Percentiles rank a stretch among this genome's conserved stretches.
Conservation (phyloP, 768 basidiomycete species). For the Mycena indigotica region DNA sequence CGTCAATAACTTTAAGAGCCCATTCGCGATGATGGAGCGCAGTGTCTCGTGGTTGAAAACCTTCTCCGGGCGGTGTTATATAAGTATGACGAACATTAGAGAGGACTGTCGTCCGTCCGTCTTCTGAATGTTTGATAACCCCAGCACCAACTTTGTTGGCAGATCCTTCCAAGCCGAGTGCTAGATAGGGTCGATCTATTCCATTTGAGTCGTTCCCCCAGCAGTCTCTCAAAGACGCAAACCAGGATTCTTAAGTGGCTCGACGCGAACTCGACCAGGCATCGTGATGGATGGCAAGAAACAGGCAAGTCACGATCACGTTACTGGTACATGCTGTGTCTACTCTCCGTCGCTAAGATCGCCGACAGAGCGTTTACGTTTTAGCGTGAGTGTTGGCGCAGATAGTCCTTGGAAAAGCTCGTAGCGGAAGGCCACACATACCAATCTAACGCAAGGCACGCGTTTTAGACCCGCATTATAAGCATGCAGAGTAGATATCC, state of each 20-base stretch:
- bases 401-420: constrained; percentile 37
- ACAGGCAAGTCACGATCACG: not conserved
- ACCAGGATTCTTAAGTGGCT: constrained; percentile 27
- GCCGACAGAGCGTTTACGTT: not conserved
- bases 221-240: not conserved
- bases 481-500: constrained; percentile 37
- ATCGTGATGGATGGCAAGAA: constrained; percentile 8
- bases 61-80: constrained; percentile 97
- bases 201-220: not conserved
- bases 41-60: constrained; percentile 94
- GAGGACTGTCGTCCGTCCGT: constrained; percentile 75
- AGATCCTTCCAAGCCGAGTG: constrained; percentile 96
- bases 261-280: constrained; percentile 24
- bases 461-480: constrained; percentile 46
- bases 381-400: not conserved
- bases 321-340: not conserved
- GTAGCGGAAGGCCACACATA: constrained; percentile 48
- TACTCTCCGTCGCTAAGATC: not conserved
- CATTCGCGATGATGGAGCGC: constrained; percentile 96
- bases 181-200: constrained; percentile 69
- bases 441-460: constrained; percentile 53
- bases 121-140: constrained; percentile 78
- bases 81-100: constrained; percentile 98
- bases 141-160: constrained; percentile 98
- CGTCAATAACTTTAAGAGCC: constrained; percentile 78